Base-by-base conservation (phyloP, 2,329 filamentous ascomycete species). In the Epichloe glyceriae region DNA sequence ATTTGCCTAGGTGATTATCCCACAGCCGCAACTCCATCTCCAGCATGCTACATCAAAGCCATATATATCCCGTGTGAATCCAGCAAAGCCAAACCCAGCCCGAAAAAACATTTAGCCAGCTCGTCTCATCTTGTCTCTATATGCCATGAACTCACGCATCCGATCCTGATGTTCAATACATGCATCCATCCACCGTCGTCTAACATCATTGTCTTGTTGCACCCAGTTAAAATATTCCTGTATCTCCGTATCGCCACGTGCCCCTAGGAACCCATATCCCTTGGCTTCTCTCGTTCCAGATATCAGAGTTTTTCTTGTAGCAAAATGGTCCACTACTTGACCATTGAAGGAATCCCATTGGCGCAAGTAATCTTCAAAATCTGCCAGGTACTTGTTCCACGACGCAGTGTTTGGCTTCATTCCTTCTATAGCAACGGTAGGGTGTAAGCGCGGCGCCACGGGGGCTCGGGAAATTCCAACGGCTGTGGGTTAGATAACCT, bases 141-240 rank as follows among this genome's bases (percentile, higher is more conserved):
- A 70, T 30, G 62, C 71, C 64, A 75, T 69, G 59, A 82, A 85
- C 56, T 79, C 75, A 56, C 73, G 70, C 51, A 88, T 67, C 10
- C 75, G 74, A 51, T 71, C 64, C 52, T 78, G 73, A 60, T 89
- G 85, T 53, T 73, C 73, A 42, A 79, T 74, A 53, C 76, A 79
- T 7, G 78, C 78, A 8, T 73, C 63, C 33, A 67, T 67, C 82
- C 85, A 88, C 51, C 75, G 73, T 58, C 72, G 71, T 51, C 81
- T 71, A 5, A 86, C 77, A 46, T 71, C 69, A 55, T 80, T 75
- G 60, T 89, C 85, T 63, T 86, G 78, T 56, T 77, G 74, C 50
- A 84, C 66, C 61, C 77, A 79, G 38, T 67, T 68, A 52, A 79
- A 63, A 61, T 88, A 88, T 50, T 76, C 73, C 15, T 70, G 62